Percentiles rank a stretch among this genome's conserved stretches.
These are phyloP conservation scores for Misopates orontium DNA, from an alignment of 257 asterid genomes.

Conservation along the genomic window DNA sequence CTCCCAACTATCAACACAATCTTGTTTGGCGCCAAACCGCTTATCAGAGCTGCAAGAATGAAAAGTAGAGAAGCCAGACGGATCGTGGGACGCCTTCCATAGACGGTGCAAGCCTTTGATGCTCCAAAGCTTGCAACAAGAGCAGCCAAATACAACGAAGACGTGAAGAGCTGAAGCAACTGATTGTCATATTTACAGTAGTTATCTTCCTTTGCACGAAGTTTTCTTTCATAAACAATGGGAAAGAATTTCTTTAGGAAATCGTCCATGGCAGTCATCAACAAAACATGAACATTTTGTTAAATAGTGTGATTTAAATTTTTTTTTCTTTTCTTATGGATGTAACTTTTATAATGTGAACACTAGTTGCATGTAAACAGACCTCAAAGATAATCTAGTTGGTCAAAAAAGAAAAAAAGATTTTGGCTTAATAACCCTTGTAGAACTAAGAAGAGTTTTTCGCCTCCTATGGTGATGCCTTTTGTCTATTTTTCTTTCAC, in stretches of 20 bases:
- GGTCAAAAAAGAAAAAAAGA: too few species aligned
- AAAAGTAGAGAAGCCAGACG: neutral
- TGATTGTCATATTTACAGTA: conserved; percentile 5
- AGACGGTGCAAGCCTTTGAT: neutral
- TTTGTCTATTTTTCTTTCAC: too few species aligned
- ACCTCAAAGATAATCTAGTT: too few species aligned
- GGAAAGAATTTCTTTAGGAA: conserved; percentile 5
- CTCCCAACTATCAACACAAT: neutral
- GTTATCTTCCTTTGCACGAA: neutral
- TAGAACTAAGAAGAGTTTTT: too few species aligned
- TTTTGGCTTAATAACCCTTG: too few species aligned
- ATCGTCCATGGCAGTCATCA: neutral
- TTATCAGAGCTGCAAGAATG: conserved; percentile 1
- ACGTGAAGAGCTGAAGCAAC: neutral
- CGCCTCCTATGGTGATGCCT: too few species aligned
- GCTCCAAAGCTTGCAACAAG: neutral
- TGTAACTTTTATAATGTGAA: too few species aligned
- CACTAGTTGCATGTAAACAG: too few species aligned
- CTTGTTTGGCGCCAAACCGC: neutral
- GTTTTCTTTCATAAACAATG: neutral
- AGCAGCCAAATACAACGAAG: neutral
- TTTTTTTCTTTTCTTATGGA: too few species aligned
- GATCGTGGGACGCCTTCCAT: conserved; percentile 7
- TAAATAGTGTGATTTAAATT: neutral
- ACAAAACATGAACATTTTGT: too few species aligned